These are phyloP conservation scores for Lagenidium sp. DNA, from an alignment of 352 stramenopile species.

Conservation along the genomic window DNA sequence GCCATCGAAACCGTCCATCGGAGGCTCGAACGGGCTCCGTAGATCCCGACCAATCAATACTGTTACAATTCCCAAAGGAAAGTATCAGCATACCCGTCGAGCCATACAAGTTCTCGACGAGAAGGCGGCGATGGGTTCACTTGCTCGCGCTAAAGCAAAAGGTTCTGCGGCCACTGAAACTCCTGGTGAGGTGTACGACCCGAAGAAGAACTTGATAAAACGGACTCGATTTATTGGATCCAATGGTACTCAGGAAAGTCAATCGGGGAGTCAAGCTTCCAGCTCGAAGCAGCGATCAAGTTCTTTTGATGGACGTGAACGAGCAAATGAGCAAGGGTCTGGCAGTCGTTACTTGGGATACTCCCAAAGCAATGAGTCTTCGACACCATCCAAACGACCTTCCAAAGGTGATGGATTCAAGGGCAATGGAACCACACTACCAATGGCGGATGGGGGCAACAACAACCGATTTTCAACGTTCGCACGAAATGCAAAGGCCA, in stretches of 20 bases:
- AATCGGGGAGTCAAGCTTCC: no score
- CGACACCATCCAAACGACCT: slow-evolving; percentile 5
- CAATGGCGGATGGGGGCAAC: neutral
- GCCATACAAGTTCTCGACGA: slow-evolving; percentile 10
- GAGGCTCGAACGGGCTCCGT: slow-evolving; percentile 12
- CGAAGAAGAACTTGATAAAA: no score
- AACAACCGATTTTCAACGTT: neutral
- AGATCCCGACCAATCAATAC: slow-evolving; percentile 11
- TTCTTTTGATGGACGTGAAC: neutral
- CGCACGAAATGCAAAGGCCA: neutral
- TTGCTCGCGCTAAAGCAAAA: no score
- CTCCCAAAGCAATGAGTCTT: neutral
- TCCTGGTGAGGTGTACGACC: no score
- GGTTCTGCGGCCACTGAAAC: no score
- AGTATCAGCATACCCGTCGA: slow-evolving; percentile 9
- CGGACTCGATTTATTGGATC: no score
- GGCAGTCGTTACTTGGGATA: no score
- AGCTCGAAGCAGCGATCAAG: no score
- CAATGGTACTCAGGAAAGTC: no score
- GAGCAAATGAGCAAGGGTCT: no score
- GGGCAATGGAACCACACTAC: neutral
- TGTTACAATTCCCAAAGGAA: slow-evolving; percentile 10
- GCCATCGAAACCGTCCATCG: neutral
- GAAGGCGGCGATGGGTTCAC: no score
- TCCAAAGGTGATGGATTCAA: slow-evolving; percentile 3